A percentile compares a stretch with the other conserved stretches of the same genome.
phyloP scores from a whole-genome alignment of 768 basidiomycete species.

The Naganishia onofrii region DNA sequence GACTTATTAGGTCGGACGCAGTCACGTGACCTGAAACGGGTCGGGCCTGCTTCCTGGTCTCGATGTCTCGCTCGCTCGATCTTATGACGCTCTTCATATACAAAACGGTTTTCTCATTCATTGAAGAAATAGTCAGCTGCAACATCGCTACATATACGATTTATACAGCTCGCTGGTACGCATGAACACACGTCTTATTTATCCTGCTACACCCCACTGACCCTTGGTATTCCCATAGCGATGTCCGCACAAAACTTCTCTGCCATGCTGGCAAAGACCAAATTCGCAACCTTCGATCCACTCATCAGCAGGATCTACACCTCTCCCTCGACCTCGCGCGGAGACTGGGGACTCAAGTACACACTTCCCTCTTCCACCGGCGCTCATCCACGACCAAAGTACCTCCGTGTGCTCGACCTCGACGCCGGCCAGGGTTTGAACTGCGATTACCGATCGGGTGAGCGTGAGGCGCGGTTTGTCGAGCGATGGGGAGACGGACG shows the following conservation, averaged over 20 bases:
- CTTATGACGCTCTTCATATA: background rate
- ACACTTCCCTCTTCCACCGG: constrained; percentile 33
- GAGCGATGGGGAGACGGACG: constrained; percentile 44
- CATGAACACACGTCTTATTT: background rate
- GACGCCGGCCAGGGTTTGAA: constrained; percentile 44
- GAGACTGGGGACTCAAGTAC: constrained; percentile 50
- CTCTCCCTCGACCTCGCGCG: constrained; percentile 41
- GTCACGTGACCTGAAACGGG: too few relatives aligned
- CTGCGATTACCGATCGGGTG: constrained; percentile 46
- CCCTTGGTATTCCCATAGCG: background rate
- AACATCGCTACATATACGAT: background rate
- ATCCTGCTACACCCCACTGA: background rate
- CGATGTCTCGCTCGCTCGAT: constrained; percentile 1
- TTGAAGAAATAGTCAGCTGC: background rate
- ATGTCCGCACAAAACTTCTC: constrained; percentile 37
- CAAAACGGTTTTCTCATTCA: background rate
- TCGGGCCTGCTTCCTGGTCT: too few relatives aligned
- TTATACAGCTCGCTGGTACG: background rate
- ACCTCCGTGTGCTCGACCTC: constrained; percentile 43
- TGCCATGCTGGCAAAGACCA: constrained; percentile 44
- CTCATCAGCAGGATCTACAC: constrained; percentile 50
- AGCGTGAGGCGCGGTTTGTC: constrained; percentile 47
- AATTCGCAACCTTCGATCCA: constrained; percentile 48
- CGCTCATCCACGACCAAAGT: constrained; percentile 36
- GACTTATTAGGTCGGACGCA: too few relatives aligned